These are phyloP conservation scores for Coemansia guatemalensis DNA, from an alignment of 192 early-diverging fungal species.

Conservation along the genomic window DNA sequence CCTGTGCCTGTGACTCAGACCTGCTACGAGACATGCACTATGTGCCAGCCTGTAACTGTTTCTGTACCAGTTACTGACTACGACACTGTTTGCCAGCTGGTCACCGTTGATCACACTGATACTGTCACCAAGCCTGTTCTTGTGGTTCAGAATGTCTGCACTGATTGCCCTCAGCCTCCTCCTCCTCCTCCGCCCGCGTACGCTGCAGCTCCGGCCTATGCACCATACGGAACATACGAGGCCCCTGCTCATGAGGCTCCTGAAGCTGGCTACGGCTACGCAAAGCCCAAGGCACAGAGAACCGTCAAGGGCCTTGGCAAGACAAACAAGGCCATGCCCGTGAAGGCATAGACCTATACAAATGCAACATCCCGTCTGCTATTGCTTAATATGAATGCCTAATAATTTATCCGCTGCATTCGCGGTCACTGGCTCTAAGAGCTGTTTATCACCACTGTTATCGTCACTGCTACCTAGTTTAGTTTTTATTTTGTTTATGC, in stretches of 20 bases:
- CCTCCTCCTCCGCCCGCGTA: conserved; percentile 20
- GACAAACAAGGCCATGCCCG: conserved; percentile 13
- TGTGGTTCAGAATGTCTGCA: conserved; percentile 51
- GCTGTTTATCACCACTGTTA: no score
- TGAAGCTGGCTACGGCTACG: conserved; percentile 6
- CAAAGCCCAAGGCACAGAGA: conserved; percentile 5
- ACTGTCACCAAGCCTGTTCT: conserved; percentile 51
- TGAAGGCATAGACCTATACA: no score
- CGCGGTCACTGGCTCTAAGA: no score
- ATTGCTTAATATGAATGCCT: no score
- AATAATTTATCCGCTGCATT: no score
- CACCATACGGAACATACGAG: no score
- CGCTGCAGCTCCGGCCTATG: no score
- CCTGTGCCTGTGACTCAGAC: conserved; percentile 31
- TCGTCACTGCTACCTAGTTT: neutral
- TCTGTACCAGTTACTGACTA: conserved; percentile 41
- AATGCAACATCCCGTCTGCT: no score
- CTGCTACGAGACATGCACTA: conserved; percentile 32
- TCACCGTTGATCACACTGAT: conserved; percentile 40
- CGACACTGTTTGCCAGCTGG: conserved; percentile 50
- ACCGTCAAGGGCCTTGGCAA: conserved; percentile 21
- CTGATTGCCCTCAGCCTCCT: conserved; percentile 21
- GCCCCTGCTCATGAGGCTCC: no score
- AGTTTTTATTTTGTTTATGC: neutral
- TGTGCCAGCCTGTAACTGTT: conserved; percentile 51